Evolutionary conservation across 1,284 basidiomycete genomes (phyloP), one percentile per base, ranked within the genome.

Genomic region (Pulchroboletus neoregius): DNA sequence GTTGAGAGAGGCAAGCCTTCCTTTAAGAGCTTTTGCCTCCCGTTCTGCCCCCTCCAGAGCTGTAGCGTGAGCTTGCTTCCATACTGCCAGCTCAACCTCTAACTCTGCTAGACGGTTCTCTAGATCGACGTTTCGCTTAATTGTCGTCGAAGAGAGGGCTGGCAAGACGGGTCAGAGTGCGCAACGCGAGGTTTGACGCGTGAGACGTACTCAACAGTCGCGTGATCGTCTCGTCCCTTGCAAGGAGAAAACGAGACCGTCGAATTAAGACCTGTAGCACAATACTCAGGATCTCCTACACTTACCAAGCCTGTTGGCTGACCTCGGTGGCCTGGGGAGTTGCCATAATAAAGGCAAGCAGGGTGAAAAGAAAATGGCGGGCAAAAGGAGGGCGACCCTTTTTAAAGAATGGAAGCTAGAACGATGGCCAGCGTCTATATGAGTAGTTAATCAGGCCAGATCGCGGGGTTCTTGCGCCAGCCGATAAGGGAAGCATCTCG

Each of bases 1-100:
- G 58, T 82, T 80, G 55, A 85, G 71, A 45, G 76, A 71, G 43
- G 75, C 70, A 43, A 83, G 70, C 55, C 80, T 80, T 68, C 75
- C 76, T 55, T 83, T 80, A 75, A 82, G 78, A 65, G 76, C 69
- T 54, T 77, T 78, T 46, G 71, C 71, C 48, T 82, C 78, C 39
- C 76, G 75, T 48, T 84, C 80, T 24, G 75, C 74, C 24, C 72
- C 68, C 45, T 84, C 81, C 41, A 80, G 66, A 20, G 75, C 73
- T 33, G 71, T 72, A 15, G 79, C 68, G 56, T 84, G 82, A 24
- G 81, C 82, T 57, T 80, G 75, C 65, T 84, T 85, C 82, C 82
- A 84, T 24, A 83, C 75, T 22, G 71, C 68, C 22, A 87, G 68
- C 65, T 88, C 84, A 31, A 79, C 65, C 62, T 87, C 83, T 45